Percentiles rank a stretch among this genome's conserved stretches.
phyloP scores from a whole-genome alignment of 177 flowering plant species.

The Telopea speciosissima region DNA sequence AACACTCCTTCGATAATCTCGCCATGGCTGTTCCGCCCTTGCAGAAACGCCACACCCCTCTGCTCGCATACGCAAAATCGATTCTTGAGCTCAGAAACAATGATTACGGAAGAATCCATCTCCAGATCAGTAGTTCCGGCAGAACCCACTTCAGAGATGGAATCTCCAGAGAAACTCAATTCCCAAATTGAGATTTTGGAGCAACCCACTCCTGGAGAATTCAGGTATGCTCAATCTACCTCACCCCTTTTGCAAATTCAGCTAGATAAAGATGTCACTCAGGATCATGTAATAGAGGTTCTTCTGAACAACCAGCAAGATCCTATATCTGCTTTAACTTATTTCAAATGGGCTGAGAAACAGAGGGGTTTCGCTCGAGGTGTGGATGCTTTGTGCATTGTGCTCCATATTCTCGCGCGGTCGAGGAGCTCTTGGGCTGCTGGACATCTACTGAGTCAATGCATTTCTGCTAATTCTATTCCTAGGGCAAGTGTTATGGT shows the following conservation, averaged over 20 bases:
- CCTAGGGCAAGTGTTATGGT: conserved; percentile 24
- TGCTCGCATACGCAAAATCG: conserved; percentile 3
- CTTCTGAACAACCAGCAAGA: conserved; percentile 32
- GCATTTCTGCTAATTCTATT: conserved; percentile 23
- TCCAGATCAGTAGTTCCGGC: background rate
- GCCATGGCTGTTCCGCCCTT: conserved; percentile 2
- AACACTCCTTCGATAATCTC: conserved; percentile 1
- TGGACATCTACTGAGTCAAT: conserved; percentile 26
- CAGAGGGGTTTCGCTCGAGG: conserved; percentile 27
- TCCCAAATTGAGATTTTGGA: conserved; percentile 1
- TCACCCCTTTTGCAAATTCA: conserved; percentile 13
- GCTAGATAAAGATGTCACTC: background rate
- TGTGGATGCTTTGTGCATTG: conserved; percentile 35
- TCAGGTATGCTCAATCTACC: background rate
- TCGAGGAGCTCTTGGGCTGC: conserved; percentile 11
- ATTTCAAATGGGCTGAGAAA: conserved; percentile 31
- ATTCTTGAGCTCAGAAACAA: conserved; percentile 3
- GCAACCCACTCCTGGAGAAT: conserved; percentile 6
- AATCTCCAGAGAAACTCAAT: conserved; percentile 1
- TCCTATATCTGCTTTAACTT: conserved; percentile 37
- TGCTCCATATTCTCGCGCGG: conserved; percentile 45
- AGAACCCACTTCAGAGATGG: conserved; percentile 6
- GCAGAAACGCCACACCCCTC: conserved; percentile 2
- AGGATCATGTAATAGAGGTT: conserved; percentile 27
- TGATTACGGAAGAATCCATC: background rate